Conservation (phyloP, 2,329 filamentous ascomycete genomes). For the Diaporthe batatas region DNA sequence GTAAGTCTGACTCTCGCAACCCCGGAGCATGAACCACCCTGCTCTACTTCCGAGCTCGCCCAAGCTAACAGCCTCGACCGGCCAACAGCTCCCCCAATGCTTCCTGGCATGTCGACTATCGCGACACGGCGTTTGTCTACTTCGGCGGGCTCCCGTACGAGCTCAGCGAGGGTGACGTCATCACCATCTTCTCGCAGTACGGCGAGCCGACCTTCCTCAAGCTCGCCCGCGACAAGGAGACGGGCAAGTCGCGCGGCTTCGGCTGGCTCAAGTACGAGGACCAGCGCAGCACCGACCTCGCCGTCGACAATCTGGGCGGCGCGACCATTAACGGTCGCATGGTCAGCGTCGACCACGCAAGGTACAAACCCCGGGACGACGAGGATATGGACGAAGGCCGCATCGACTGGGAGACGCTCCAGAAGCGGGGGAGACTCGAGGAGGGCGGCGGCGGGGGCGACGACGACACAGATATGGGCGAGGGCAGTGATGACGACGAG, state of each 20-base stretch:
- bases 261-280: slow-evolving; percentile 99
- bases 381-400: slow-evolving; percentile 73
- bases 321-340: slow-evolving; percentile 84
- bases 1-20: slow-evolving; percentile 60
- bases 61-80: neutral
- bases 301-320: slow-evolving; percentile 95
- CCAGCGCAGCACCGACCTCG: slow-evolving; percentile 93
- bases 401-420: slow-evolving; percentile 72
- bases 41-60: neutral
- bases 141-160: slow-evolving; percentile 95
- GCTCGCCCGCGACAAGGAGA: slow-evolving; percentile 93
- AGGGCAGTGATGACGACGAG: slow-evolving; percentile 59
- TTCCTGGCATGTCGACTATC: slow-evolving; percentile 98
- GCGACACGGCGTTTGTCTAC: slow-evolving; percentile 94
- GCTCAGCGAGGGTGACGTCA: slow-evolving; percentile 93
- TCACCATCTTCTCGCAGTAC: slow-evolving; percentile 97
- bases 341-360: slow-evolving; percentile 89
- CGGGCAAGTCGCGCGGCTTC: slow-evolving; percentile 94
- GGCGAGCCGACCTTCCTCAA: slow-evolving; percentile 96
- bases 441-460: slow-evolving; percentile 56
- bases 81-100: slow-evolving; percentile 78
- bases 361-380: slow-evolving; percentile 90
- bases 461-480: slow-evolving; percentile 61
- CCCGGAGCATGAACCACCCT: neutral
- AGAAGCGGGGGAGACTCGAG: slow-evolving; percentile 62